Conservation (phyloP, 352 stramenopile species). For the Phytophthora niederhauseri region DNA sequence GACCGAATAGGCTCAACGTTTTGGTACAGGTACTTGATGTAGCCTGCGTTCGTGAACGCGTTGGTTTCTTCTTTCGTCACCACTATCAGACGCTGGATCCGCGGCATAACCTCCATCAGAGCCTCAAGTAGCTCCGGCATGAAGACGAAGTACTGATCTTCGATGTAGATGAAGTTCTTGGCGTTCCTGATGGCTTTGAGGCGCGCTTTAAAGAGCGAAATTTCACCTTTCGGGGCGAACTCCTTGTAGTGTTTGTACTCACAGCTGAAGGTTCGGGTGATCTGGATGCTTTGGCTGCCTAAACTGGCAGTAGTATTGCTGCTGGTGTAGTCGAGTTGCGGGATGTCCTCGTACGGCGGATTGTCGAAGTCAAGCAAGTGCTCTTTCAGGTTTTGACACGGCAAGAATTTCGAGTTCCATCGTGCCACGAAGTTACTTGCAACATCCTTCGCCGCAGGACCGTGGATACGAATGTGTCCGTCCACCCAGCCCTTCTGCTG, state of each 20-base stretch:
- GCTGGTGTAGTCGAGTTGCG: slow-evolving; percentile 11
- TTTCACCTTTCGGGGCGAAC: slow-evolving; percentile 58
- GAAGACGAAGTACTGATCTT: slow-evolving; percentile 35
- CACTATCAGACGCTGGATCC: slow-evolving; percentile 50
- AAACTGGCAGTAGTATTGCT: slow-evolving; percentile 15
- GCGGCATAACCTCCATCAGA: slow-evolving; percentile 47
- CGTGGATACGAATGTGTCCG: slow-evolving; percentile 44
- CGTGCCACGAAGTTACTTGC: slow-evolving; percentile 53
- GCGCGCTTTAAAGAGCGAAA: slow-evolving; percentile 43
- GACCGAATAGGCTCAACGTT: slow-evolving; percentile 45
- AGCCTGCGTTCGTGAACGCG: slow-evolving; percentile 25
- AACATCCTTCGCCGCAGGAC: slow-evolving; percentile 49
- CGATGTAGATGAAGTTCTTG: slow-evolving; percentile 42
- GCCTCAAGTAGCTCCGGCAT: slow-evolving; percentile 48
- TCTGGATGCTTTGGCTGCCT: slow-evolving; percentile 43
- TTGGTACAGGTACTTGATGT: slow-evolving; percentile 55
- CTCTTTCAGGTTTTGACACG: slow-evolving; percentile 29
- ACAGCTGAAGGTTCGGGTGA: slow-evolving; percentile 70
- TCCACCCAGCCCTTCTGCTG: slow-evolving; percentile 62
- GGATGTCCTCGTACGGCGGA: slow-evolving; percentile 26
- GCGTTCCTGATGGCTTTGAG: slow-evolving; percentile 51
- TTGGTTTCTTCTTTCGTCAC: slow-evolving; percentile 39
- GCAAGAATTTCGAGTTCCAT: slow-evolving; percentile 48
- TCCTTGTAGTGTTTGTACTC: slow-evolving; percentile 49
- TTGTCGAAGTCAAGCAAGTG: slow-evolving; percentile 51